phyloP scores from a whole-genome alignment of 441 rosid genomes.

The Arabidopsis hybrid region DNA sequence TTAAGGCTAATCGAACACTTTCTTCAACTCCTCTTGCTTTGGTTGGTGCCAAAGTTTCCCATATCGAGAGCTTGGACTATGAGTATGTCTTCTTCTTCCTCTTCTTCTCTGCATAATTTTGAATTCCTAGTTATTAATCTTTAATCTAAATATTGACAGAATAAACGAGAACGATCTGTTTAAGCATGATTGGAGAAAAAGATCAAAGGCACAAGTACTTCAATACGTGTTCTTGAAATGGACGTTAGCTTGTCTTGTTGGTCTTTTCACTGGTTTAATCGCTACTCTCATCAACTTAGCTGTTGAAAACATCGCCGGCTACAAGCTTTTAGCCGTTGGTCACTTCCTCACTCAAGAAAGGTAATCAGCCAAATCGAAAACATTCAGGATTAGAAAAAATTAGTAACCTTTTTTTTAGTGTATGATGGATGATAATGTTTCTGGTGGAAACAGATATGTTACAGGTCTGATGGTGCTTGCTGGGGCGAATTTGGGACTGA shows the following conservation, averaged over 20 bases:
- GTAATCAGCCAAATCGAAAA: conserved; percentile 43
- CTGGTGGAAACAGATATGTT: conserved; percentile 61
- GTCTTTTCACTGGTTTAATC: conserved; percentile 82
- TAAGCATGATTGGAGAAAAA: conserved; percentile 96
- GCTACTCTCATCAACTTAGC: conserved; percentile 92
- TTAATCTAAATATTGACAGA: conserved; percentile 48
- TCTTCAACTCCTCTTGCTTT: conserved; percentile 83
- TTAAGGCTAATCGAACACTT: conserved; percentile 72
- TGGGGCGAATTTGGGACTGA: conserved; percentile 67
- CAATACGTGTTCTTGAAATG: conserved; percentile 89
- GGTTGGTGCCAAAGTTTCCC: conserved; percentile 87
- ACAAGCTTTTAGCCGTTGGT: conserved; percentile 83
- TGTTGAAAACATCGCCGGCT: conserved; percentile 91
- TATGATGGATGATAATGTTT: conserved; percentile 24
- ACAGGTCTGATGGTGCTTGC: conserved; percentile 65
- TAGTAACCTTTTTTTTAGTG: not conserved
- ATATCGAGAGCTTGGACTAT: conserved; percentile 89
- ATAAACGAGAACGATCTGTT: conserved; percentile 91
- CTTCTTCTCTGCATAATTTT: conserved; percentile 6
- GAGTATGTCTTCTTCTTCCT: conserved; percentile 58
- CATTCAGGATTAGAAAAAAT: not conserved
- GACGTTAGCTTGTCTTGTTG: conserved; percentile 82
- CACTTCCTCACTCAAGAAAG: conserved; percentile 61
- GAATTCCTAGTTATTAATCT: conserved; percentile 2
- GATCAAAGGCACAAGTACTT: conserved; percentile 83